These are phyloP conservation scores for Cordyceps cateniannulata DNA, from an alignment of 2,329 filamentous ascomycete genomes.

Conservation along the genomic window DNA sequence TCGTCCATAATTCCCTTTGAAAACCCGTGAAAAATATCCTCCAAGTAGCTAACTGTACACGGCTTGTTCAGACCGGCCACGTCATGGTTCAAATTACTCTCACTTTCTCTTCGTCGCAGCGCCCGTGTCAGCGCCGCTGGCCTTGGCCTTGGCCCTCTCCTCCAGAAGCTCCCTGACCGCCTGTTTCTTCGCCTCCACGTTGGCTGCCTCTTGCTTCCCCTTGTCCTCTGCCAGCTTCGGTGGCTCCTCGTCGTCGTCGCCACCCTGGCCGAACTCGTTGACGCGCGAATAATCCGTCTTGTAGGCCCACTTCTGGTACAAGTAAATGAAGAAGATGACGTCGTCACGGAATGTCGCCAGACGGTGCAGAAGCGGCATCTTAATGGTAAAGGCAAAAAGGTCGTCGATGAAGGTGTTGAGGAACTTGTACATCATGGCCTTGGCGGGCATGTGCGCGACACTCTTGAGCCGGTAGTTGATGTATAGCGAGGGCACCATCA, in stretches of 20 bases:
- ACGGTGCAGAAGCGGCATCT: constrained; percentile 93
- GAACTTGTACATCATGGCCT: constrained; percentile 98
- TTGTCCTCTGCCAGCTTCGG: constrained; percentile 30
- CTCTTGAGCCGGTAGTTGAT: constrained; percentile 98
- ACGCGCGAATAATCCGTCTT: constrained; percentile 85
- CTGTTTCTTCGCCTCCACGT: constrained; percentile 30
- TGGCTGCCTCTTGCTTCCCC: constrained; percentile 32
- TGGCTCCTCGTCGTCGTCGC: constrained; percentile 66
- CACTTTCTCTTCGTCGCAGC: constrained; percentile 38
- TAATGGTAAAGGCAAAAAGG: constrained; percentile 97
- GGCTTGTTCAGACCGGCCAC: neutral
- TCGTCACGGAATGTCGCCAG: constrained; percentile 91
- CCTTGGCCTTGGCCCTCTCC: constrained; percentile 32
- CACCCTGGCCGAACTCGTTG: constrained; percentile 97
- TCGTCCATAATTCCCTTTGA: no score
- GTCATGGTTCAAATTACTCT: neutral
- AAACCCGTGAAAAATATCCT: no score
- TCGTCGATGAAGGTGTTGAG: constrained; percentile 99
- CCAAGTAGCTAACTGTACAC: no score
- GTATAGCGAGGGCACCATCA: constrained; percentile 97
- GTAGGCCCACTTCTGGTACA: constrained; percentile 93
- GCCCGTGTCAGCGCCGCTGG: constrained; percentile 44
- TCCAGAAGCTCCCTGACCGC: constrained; percentile 27
- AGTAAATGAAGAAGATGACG: constrained; percentile 94
- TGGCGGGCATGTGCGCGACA: constrained; percentile 93